Percentiles rank a stretch among this genome's conserved stretches.
Evolutionary conservation across 2,329 filamentous ascomycete genomes (phyloP).

Genomic region (Exophiala spinifera): DNA sequence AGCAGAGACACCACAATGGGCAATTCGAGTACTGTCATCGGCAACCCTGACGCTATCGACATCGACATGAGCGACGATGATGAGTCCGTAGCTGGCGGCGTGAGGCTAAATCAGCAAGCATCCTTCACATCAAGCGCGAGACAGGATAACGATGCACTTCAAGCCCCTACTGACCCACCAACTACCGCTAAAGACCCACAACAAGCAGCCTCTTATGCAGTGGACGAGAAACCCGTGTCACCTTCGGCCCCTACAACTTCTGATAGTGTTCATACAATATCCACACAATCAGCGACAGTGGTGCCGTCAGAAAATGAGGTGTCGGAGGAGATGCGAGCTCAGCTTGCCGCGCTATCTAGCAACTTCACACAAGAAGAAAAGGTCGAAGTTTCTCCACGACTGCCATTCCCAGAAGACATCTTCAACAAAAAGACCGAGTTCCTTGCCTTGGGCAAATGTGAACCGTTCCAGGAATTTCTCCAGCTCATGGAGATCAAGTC

Average conservation of each 20-base stretch:
- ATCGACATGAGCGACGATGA: constrained; percentile 61
- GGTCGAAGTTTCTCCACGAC: constrained; percentile 47
- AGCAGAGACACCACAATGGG: neutral
- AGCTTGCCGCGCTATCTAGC: constrained; percentile 60
- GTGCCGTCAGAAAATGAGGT: constrained; percentile 42
- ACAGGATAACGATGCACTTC: neutral
- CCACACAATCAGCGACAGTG: constrained; percentile 30
- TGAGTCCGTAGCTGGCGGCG: constrained; percentile 29
- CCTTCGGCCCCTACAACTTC: neutral
- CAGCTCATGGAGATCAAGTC: constrained; percentile 68
- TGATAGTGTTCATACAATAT: constrained; percentile 1
- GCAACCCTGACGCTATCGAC: constrained; percentile 28
- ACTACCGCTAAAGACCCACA: neutral
- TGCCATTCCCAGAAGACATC: constrained; percentile 68
- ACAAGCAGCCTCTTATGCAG: neutral
- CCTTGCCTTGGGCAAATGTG: constrained; percentile 86
- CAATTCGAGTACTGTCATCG: neutral
- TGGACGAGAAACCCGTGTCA: neutral
- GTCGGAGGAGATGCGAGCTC: constrained; percentile 63
- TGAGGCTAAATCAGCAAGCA: constrained; percentile 9
- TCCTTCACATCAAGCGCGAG: neutral
- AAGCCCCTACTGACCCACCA: neutral
- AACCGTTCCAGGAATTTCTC: constrained; percentile 74
- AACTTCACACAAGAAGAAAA: constrained; percentile 58
- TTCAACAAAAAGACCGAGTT: constrained; percentile 78